Percentiles rank a stretch among this genome's conserved stretches.
Conservation (phyloP, 495 filamentous ascomycete species). For the Cercophora samala region DNA sequence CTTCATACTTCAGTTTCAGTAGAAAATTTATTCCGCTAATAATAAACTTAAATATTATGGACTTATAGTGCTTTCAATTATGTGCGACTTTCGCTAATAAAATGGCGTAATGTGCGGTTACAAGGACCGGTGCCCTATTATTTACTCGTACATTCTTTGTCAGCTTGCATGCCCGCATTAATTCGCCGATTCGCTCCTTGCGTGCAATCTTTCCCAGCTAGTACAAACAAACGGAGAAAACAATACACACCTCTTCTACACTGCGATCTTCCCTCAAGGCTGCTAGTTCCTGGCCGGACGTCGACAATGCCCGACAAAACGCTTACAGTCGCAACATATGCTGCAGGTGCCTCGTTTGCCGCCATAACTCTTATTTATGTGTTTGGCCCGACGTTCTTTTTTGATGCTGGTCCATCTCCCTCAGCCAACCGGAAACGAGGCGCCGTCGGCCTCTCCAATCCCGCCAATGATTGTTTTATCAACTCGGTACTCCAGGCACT, state of each 20-base stretch:
- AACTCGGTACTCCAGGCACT: slow-evolving; percentile 94
- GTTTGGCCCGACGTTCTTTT: slow-evolving; percentile 90
- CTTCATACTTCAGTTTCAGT: too few relatives aligned
- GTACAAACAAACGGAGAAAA: neutral
- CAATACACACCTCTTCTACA: too few relatives aligned
- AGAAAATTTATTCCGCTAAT: too few relatives aligned
- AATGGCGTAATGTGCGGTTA: neutral
- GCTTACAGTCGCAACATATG: slow-evolving; percentile 84
- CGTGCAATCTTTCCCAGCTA: neutral
- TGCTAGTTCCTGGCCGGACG: too few relatives aligned
- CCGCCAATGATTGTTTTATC: slow-evolving; percentile 99
- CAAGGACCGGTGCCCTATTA: neutral
- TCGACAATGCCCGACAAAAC: slow-evolving; percentile 77
- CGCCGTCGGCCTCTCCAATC: slow-evolving; percentile 83
- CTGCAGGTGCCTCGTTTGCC: slow-evolving; percentile 90
- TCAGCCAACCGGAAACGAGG: slow-evolving; percentile 71
- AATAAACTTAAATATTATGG: too few relatives aligned
- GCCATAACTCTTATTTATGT: slow-evolving; percentile 96
- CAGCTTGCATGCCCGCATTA: neutral
- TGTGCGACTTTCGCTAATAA: too few relatives aligned
- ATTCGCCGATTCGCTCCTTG: neutral
- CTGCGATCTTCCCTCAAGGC: too few relatives aligned
- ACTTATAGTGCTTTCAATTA: too few relatives aligned
- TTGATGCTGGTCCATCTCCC: slow-evolving; percentile 68
- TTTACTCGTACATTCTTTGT: neutral